phyloP scores from a whole-genome alignment of 495 filamentous ascomycete species.

The Hypoxylon perforatum region DNA sequence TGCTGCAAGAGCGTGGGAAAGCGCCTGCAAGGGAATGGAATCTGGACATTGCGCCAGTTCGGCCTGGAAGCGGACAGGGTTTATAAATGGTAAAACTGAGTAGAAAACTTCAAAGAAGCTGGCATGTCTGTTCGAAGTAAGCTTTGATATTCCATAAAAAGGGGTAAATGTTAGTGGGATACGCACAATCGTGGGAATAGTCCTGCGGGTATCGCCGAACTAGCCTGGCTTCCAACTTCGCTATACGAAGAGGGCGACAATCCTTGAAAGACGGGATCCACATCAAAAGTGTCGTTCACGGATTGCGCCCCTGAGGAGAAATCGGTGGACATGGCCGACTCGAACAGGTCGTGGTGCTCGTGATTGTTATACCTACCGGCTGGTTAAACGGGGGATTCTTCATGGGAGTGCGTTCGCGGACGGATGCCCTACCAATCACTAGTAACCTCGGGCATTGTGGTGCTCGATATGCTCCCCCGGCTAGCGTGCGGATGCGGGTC shows the following conservation, averaged over 20 bases:
- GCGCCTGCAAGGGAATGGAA: slow-evolving; percentile 12
- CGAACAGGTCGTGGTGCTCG: neutral
- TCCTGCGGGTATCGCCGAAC: neutral
- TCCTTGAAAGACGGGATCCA: slow-evolving; percentile 12
- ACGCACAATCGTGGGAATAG: slow-evolving; percentile 5
- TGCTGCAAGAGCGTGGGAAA: slow-evolving; percentile 19
- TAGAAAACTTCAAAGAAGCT: slow-evolving; percentile 15
- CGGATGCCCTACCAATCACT: slow-evolving; percentile 5
- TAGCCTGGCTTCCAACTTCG: slow-evolving; percentile 4
- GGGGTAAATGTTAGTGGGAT: too few species aligned
- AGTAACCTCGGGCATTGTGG: neutral
- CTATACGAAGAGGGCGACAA: slow-evolving; percentile 11
- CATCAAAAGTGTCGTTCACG: slow-evolving; percentile 12
- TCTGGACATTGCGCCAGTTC: slow-evolving; percentile 5
- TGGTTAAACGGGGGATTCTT: neutral
- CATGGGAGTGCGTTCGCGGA: neutral
- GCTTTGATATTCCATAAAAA: neutral
- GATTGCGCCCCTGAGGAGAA: slow-evolving; percentile 11
- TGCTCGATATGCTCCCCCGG: slow-evolving; percentile 5
- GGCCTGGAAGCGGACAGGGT: slow-evolving; percentile 12
- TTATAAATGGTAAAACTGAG: slow-evolving; percentile 16
- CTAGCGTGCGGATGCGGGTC: neutral
- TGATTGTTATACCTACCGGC: neutral
- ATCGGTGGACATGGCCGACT: neutral
- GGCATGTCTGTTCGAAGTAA: slow-evolving; percentile 3